Evolutionary conservation across 192 early-diverging fungal genomes (phyloP).

Genomic region (Pecoramyces ruminantium): DNA sequence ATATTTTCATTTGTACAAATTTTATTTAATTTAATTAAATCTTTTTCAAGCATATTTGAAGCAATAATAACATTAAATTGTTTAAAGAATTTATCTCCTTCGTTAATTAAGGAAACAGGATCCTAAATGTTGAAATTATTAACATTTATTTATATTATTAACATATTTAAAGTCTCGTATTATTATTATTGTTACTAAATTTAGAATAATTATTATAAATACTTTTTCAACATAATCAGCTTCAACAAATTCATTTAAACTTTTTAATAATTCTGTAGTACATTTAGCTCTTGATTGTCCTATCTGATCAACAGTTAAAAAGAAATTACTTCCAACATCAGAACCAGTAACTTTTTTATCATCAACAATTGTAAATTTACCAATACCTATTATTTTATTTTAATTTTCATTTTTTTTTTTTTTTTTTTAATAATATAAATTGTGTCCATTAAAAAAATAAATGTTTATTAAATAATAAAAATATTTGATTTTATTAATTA

Average conservation of each 20-base stretch:
- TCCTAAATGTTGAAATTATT: constrained; percentile 5
- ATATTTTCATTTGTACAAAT: constrained; percentile 45
- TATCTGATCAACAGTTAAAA: constrained; percentile 47
- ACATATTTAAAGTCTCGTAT: not conserved
- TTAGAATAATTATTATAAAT: not conserved
- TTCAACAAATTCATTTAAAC: constrained; percentile 76
- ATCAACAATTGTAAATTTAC: constrained; percentile 74
- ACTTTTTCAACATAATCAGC: constrained; percentile 43
- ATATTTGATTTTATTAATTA: not conserved
- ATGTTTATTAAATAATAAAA: too few relatives aligned
- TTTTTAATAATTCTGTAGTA: constrained; percentile 45
- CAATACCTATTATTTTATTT: constrained; percentile 59
- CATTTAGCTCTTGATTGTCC: constrained; percentile 48
- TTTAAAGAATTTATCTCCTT: constrained; percentile 34
- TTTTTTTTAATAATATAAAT: too few relatives aligned
- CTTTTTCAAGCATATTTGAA: constrained; percentile 29
- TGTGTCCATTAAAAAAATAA: too few relatives aligned
- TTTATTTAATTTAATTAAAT: constrained; percentile 30
- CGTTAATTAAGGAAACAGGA: constrained; percentile 22
- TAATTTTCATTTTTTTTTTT: not conserved
- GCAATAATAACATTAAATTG: constrained; percentile 66
- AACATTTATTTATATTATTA: too few relatives aligned
- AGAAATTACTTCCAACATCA: constrained; percentile 83
- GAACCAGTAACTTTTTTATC: constrained; percentile 33
- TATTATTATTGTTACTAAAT: not conserved